Percentiles rank a stretch among this genome's conserved stretches.
Conservation (phyloP, 352 stramenopile species). For the Peronospora destructor region DNA sequence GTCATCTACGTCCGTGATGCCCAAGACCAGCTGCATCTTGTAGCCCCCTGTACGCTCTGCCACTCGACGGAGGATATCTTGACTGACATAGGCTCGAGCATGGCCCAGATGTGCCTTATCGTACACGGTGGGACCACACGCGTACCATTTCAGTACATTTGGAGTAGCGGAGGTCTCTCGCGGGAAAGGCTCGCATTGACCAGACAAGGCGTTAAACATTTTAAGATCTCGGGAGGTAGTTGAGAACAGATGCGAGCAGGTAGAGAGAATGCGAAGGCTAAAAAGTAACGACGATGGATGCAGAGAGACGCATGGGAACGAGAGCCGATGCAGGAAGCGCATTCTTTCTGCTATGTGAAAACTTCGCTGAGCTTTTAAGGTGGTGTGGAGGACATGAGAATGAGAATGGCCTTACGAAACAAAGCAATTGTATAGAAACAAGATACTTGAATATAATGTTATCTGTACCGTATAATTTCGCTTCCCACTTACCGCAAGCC, state of each 20-base stretch:
- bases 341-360: not conserved
- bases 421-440: too few relatives aligned
- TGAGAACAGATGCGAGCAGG: not conserved
- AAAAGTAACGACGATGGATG: not conserved
- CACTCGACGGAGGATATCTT: constrained; percentile 91
- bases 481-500: too few relatives aligned
- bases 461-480: too few relatives aligned
- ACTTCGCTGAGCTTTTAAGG: not conserved
- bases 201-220: constrained; percentile 57
- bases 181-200: constrained; percentile 37
- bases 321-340: constrained; percentile 6
- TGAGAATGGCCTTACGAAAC: too few relatives aligned
- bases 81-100: constrained; percentile 90
- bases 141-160: constrained; percentile 91
- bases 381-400: not conserved
- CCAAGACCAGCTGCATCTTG: constrained; percentile 92
- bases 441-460: too few relatives aligned
- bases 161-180: constrained; percentile 28
- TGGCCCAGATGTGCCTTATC: constrained; percentile 96
- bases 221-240: constrained; percentile 19
- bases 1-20: constrained; percentile 97
- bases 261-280: constrained; percentile 8
- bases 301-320: not conserved
- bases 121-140: constrained; percentile 99
- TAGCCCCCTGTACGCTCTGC: constrained; percentile 85